Conservation (phyloP, 345 rosid species). For the Gossypium longicalyx region DNA sequence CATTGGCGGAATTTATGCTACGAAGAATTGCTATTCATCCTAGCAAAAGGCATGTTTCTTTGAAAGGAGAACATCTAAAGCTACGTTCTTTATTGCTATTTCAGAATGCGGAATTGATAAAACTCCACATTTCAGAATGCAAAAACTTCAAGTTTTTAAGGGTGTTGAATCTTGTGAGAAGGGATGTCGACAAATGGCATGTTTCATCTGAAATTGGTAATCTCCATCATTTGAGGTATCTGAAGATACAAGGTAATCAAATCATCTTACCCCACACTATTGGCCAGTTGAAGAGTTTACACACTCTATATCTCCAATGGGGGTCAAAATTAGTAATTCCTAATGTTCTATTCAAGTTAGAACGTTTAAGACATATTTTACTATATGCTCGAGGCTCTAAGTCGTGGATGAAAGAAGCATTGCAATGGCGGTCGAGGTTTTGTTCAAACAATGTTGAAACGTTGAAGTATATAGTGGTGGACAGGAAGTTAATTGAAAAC, state of each 20-base stretch:
- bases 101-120: neutral
- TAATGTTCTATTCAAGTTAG: neutral
- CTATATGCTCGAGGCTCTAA: neutral
- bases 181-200: neutral
- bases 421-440: neutral
- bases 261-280: neutral
- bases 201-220: neutral
- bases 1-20: too few relatives aligned
- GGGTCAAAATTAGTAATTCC: neutral
- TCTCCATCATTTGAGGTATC: neutral
- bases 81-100: neutral
- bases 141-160: neutral
- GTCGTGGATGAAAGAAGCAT: too few relatives aligned
- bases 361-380: neutral
- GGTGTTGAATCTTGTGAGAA: neutral
- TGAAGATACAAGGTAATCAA: neutral
- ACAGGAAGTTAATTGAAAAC: neutral
- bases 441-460: neutral
- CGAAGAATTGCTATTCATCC: conserved; percentile 9
- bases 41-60: neutral
- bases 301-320: neutral
- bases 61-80: neutral
- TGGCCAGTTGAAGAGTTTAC: neutral
- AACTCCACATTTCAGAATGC: neutral
- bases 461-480: neutral